Evolutionary conservation across 1,284 basidiomycete genomes (phyloP), one percentile per base, ranked within the genome.

Genomic region (Tilletia horrida): DNA sequence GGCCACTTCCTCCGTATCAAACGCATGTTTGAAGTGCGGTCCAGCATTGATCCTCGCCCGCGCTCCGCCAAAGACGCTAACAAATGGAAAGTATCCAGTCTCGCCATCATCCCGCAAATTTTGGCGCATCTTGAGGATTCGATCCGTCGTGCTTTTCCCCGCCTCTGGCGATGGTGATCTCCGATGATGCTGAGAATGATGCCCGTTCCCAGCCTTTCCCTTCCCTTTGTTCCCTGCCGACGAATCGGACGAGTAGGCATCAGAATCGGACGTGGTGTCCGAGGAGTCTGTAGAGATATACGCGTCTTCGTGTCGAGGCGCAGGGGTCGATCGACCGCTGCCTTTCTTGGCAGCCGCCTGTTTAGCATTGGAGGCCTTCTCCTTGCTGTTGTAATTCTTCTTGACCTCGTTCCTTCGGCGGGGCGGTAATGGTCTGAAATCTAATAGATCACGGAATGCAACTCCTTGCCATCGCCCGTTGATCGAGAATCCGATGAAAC

Each of bases 21-120:
- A 67, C 1, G 90, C 87, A 76, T 86, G 91, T 1, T 86, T 86
- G 78, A 96, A 97, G 3, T 72, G 69, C n/a, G 73, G 68, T 0
- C 93, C 94, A 35, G 93, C 88, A 80, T 97, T 96, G 69, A 96
- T 86, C 57, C 84, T 86, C 6, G 93, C 90, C 70, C 89, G 87
- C 1, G 92, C 96, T 65, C 90, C 89, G 71, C 93, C 94, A 84
- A 93, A 99, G 48, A 95, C 85, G 2, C 92, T 96, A 64, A 96
- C 88, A 84, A 96, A 90, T 0, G 94, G 92, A 79, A 93, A 98
- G 83, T 99, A 99, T 0, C 96, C 96, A 6, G 97, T 84, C 21
- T 89, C 90, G 11, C 96, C 96, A 81, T 99, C 96, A 82, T 99
- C 94, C 79, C 92, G 90, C 0, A 87, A 86, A 73, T 93, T 93